Conservation (phyloP, 768 basidiomycete species). For the Phallus indusiatus region DNA sequence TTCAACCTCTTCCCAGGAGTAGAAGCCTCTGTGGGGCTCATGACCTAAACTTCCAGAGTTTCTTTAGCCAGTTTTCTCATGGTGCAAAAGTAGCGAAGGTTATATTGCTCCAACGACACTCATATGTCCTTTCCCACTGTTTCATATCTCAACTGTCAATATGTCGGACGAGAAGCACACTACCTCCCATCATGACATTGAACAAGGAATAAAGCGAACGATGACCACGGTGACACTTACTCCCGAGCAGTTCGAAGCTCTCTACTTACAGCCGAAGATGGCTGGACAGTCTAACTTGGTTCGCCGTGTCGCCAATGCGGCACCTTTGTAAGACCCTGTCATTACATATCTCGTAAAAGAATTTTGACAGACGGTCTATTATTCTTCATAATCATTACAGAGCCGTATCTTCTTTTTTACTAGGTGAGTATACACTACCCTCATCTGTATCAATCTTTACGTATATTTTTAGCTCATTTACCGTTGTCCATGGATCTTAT, state of each 20-base stretch:
- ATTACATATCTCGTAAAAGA: neutral
- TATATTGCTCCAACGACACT: neutral
- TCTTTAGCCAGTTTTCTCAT: neutral
- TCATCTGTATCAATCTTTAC: neutral
- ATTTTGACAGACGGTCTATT: neutral
- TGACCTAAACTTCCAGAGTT: neutral
- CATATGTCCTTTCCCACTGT: neutral
- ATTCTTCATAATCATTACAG: neutral
- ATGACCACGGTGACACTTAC: slow-evolving; percentile 12
- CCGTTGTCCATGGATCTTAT: slow-evolving; percentile 11
- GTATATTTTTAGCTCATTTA: slow-evolving; percentile 1
- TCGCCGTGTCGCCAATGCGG: slow-evolving; percentile 9
- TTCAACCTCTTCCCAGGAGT: neutral
- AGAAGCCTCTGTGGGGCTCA: neutral
- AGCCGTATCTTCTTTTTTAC: slow-evolving; percentile 3
- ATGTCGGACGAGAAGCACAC: slow-evolving; percentile 5
- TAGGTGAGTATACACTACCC: neutral
- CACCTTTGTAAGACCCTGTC: slow-evolving; percentile 8
- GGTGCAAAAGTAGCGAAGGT: neutral
- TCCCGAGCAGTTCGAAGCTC: slow-evolving; percentile 11
- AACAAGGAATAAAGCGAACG: neutral
- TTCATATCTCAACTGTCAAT: neutral
- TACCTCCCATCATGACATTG: neutral
- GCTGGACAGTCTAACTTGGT: neutral
- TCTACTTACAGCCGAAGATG: slow-evolving; percentile 11